A percentile compares a stretch with the other conserved stretches of the same genome.
These are phyloP conservation scores for Collybia sordida DNA, from an alignment of 768 basidiomycete genomes.

Conservation along the genomic window DNA sequence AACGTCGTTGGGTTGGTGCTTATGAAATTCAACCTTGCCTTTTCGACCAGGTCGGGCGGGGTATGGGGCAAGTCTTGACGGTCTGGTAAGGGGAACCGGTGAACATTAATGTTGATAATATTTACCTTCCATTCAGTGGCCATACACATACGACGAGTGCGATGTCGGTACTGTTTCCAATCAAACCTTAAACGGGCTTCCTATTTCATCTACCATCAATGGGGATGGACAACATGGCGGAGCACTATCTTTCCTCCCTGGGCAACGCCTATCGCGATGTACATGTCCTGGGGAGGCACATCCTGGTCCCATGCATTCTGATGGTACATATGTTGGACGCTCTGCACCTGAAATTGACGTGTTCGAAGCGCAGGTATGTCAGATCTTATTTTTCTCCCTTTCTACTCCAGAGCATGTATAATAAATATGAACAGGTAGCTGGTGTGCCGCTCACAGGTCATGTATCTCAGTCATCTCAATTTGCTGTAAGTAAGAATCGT, in stretches of 20 bases:
- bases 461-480: slow-evolving; percentile 86
- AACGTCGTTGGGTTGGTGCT: too few relatives aligned
- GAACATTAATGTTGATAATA: not conserved
- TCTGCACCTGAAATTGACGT: slow-evolving; percentile 90
- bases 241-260: slow-evolving; percentile 72
- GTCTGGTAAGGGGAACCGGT: not conserved
- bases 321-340: slow-evolving; percentile 79
- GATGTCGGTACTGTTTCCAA: slow-evolving; percentile 84
- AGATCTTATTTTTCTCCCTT: not conserved
- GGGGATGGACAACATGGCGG: slow-evolving; percentile 50
- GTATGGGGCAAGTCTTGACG: slow-evolving; percentile 31
- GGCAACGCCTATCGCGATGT: slow-evolving; percentile 83
- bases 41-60: slow-evolving; percentile 41
- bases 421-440: slow-evolving; percentile 38
- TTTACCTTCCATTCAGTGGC: slow-evolving; percentile 52
- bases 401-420: not conserved
- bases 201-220: slow-evolving; percentile 55
- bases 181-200: slow-evolving; percentile 73
- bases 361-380: slow-evolving; percentile 72
- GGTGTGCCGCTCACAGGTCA: slow-evolving; percentile 44
- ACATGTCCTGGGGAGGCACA: slow-evolving; percentile 82
- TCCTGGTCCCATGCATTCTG: slow-evolving; percentile 74
- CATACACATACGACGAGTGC: slow-evolving; percentile 79
- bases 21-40: too few relatives aligned
- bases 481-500: slow-evolving; percentile 54